phyloP scores from a whole-genome alignment of 2,329 filamentous ascomycete genomes.

The Blastomyces silverae region DNA sequence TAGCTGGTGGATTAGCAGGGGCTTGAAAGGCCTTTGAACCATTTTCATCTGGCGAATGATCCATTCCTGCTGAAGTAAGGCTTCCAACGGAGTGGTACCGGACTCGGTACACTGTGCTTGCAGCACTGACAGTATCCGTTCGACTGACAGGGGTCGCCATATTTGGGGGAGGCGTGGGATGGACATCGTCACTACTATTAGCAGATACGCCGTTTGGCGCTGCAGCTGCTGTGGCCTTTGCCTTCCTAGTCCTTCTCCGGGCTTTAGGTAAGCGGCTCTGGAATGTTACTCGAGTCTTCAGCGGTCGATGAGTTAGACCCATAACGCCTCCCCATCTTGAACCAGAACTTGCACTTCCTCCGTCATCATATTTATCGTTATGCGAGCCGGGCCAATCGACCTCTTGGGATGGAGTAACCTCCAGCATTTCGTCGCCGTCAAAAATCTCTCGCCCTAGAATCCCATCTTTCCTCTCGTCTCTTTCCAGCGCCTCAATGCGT shows the following conservation, averaged over 20 bases:
- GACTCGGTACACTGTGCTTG: constrained; percentile 58
- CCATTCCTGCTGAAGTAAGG: constrained; percentile 40
- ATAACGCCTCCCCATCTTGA: constrained; percentile 38
- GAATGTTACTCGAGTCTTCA: constrained; percentile 32
- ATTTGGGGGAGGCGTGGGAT: constrained; percentile 41
- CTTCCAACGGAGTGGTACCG: constrained; percentile 52
- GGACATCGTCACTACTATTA: constrained; percentile 21
- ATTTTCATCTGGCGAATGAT: constrained; percentile 32
- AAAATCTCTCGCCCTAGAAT: constrained; percentile 87
- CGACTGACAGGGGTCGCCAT: constrained; percentile 53
- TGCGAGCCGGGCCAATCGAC: constrained; percentile 38
- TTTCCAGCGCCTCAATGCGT: constrained; percentile 82
- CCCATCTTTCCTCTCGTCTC: constrained; percentile 89
- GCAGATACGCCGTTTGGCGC: constrained; percentile 12
- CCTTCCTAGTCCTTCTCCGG: constrained; percentile 13
- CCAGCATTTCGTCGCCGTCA: constrained; percentile 88
- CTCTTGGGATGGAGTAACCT: constrained; percentile 56
- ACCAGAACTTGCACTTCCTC: constrained; percentile 27
- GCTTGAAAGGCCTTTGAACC: constrained; percentile 24
- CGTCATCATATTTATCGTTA: constrained; percentile 35
- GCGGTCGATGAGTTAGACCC: constrained; percentile 32
- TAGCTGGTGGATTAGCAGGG: constrained; percentile 15
- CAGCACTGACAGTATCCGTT: constrained; percentile 55
- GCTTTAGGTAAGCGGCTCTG: constrained; percentile 17
- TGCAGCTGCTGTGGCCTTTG: background rate